phyloP scores from a whole-genome alignment of 805 yeast genomes.

The Saturnispora besseyi region DNA sequence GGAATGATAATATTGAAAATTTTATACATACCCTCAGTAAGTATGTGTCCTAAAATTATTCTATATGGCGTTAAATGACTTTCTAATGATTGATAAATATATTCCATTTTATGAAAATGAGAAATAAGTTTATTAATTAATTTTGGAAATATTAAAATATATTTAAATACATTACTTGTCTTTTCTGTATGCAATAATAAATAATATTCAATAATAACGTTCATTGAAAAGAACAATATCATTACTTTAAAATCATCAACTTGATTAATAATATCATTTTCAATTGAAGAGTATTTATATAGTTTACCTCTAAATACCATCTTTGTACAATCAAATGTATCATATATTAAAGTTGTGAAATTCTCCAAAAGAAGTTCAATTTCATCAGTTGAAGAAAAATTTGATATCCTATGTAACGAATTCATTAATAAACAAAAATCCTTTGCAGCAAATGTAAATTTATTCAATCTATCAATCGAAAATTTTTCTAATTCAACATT shows the following conservation, averaged over 20 bases:
- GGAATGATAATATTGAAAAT: conserved; percentile 1
- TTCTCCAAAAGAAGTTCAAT: conserved; percentile 14
- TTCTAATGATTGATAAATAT: background rate
- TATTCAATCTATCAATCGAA: conserved; percentile 14
- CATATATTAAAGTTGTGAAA: conserved; percentile 9
- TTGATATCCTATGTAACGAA: background rate
- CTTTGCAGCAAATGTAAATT: conserved; percentile 14
- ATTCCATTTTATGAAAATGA: background rate
- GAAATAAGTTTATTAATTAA: background rate
- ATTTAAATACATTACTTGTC: conserved; percentile 3
- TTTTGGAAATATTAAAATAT: background rate
- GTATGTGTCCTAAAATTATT: background rate
- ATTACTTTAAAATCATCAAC: conserved; percentile 5
- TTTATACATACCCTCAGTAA: conserved; percentile 4
- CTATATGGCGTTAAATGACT: background rate
- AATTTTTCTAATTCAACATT: conserved; percentile 17
- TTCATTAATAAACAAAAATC: conserved; percentile 17
- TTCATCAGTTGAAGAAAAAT: conserved; percentile 15
- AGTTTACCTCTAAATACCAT: background rate
- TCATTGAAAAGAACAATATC: conserved; percentile 6
- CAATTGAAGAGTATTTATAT: conserved; percentile 1
- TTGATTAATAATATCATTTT: conserved; percentile 1
- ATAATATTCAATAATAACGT: conserved; percentile 12
- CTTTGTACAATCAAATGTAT: conserved; percentile 1
- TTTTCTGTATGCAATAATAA: conserved; percentile 16